phyloP scores from a whole-genome alignment of 148 eudicot genomes.

The Dysphania ambrosioides region DNA sequence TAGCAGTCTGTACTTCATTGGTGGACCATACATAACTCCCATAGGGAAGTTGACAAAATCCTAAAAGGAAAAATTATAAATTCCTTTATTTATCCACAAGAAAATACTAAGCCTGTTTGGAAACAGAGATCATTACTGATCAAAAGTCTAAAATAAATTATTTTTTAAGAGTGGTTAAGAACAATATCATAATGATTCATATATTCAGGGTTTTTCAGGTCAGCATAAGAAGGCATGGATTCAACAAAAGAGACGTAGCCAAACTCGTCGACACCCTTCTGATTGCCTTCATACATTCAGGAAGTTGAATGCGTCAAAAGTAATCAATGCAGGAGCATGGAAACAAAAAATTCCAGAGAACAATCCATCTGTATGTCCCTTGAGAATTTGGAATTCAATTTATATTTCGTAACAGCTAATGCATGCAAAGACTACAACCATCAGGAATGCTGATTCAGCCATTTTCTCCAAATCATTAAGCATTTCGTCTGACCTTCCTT shows the following conservation, averaged over 20 bases:
- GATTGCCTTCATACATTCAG: slow-evolving; percentile 86
- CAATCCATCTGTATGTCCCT: slow-evolving; percentile 43
- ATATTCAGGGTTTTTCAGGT: slow-evolving; percentile 64
- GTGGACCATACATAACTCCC: slow-evolving; percentile 57
- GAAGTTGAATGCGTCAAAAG: slow-evolving; percentile 77
- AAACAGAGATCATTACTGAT: too few species aligned
- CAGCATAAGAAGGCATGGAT: slow-evolving; percentile 72
- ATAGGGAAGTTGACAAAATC: slow-evolving; percentile 32
- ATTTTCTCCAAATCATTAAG: slow-evolving; percentile 68
- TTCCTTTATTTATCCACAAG: too few species aligned
- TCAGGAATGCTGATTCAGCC: slow-evolving; percentile 88
- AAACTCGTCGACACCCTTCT: slow-evolving; percentile 56
- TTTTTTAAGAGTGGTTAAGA: background rate
- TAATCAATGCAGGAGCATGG: slow-evolving; percentile 89
- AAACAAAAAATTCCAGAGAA: slow-evolving; percentile 61
- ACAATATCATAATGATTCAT: slow-evolving; percentile 11
- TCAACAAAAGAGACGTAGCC: slow-evolving; percentile 69
- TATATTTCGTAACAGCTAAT: slow-evolving; percentile 73
- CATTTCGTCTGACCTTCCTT: slow-evolving; percentile 48
- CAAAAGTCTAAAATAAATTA: too few species aligned
- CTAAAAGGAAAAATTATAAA: slow-evolving; percentile 47
- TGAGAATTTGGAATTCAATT: slow-evolving; percentile 37
- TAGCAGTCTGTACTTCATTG: slow-evolving; percentile 88
- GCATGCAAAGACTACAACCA: slow-evolving; percentile 95
- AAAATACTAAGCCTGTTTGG: too few species aligned